Evolutionary conservation across 495 filamentous ascomycete genomes (phyloP).

Genomic region (Cetradonia linearis): DNA sequence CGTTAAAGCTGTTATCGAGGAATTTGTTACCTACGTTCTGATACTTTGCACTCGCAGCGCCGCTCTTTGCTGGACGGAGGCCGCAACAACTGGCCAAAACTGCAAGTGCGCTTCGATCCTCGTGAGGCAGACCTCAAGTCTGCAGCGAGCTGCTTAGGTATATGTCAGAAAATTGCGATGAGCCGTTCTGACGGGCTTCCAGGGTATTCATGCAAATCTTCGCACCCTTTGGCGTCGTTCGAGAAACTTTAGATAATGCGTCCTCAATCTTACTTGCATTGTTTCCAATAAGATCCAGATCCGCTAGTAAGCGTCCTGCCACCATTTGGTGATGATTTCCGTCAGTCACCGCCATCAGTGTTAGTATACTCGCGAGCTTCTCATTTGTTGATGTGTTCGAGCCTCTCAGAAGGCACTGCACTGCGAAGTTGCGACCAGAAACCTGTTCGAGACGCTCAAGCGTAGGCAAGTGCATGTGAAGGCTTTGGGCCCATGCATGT

Average conservation of each 20-base stretch:
- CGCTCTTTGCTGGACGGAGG: background rate
- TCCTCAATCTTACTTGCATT: background rate
- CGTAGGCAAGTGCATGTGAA: background rate
- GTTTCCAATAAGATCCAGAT: background rate
- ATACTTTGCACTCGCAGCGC: background rate
- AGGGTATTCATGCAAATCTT: background rate
- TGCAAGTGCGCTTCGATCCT: background rate
- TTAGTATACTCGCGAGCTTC: background rate
- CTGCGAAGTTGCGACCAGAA: background rate
- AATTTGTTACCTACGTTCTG: background rate
- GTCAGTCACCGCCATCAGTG: background rate
- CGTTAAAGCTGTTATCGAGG: background rate
- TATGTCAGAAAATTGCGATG: background rate
- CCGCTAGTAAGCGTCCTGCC: background rate
- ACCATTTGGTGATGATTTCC: background rate
- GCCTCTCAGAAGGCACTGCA: conserved; percentile 1
- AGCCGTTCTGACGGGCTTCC: background rate
- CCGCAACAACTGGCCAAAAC: background rate
- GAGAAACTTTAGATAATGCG: background rate
- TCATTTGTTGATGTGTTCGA: background rate
- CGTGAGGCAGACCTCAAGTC: background rate
- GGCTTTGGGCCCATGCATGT: background rate
- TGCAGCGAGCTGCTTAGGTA: background rate
- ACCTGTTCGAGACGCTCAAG: background rate
- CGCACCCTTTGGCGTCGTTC: background rate